These are phyloP conservation scores for Micractinium conductrix DNA, from an alignment of 139 green algal genomes.

Conservation along the genomic window DNA sequence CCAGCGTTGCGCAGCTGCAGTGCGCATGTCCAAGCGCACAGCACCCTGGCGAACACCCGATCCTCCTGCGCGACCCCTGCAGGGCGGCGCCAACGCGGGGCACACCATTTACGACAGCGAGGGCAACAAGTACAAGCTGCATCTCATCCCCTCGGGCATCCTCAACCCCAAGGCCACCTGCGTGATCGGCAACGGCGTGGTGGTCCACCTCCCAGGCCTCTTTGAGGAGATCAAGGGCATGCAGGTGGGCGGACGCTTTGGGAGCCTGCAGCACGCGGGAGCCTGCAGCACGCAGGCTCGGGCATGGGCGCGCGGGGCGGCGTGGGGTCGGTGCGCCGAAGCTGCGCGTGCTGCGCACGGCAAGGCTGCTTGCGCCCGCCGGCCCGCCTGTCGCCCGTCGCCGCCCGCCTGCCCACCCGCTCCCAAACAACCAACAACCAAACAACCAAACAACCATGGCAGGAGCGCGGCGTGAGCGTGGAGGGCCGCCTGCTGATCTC, in stretches of 20 bases:
- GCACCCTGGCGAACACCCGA: no score
- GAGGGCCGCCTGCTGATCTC: constrained; percentile 79
- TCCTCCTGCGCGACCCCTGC: no score
- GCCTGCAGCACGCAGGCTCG: no score
- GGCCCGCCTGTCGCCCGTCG: neutral
- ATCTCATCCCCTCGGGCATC: constrained; percentile 97
- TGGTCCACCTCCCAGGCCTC: constrained; percentile 94
- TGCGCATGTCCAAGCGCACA: no score
- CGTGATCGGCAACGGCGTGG: constrained; percentile 97
- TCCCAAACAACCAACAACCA: no score
- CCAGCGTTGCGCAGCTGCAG: no score
- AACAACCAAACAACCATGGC: no score
- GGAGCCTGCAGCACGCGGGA: no score
- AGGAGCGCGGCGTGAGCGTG: constrained; percentile 50
- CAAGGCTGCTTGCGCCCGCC: neutral
- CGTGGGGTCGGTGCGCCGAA: neutral
- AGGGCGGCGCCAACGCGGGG: constrained; percentile 98
- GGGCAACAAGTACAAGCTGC: constrained; percentile 97
- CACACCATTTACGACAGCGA: constrained; percentile 99
- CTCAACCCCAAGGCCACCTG: constrained; percentile 91
- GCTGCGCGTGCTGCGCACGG: neutral
- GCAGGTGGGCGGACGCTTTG: constrained; percentile 14
- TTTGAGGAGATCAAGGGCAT: constrained; percentile 91
- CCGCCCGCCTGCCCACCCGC: neutral
- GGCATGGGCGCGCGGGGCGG: neutral